phyloP scores from a whole-genome alignment of 208 protist species.

The Acanthamoeba triangularis region DNA sequence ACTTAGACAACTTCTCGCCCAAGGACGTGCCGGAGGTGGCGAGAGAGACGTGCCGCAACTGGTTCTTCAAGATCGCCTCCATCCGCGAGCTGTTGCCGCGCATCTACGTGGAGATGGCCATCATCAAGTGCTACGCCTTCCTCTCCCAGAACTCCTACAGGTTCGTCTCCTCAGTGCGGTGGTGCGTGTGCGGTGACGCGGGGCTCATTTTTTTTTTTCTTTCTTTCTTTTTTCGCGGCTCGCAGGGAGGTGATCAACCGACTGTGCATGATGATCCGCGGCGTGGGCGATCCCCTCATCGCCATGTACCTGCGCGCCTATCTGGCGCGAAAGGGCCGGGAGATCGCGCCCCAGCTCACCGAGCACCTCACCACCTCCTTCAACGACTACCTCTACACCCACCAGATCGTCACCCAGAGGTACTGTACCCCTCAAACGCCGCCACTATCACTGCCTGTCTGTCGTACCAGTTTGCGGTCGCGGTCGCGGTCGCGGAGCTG shows the following conservation, averaged over 20 bases:
- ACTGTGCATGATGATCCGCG: slow-evolving; percentile 89
- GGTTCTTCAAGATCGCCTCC: slow-evolving; percentile 95
- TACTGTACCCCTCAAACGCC: background rate
- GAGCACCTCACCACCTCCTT: slow-evolving; percentile 79
- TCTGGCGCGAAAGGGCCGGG: slow-evolving; percentile 88
- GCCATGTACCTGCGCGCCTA: slow-evolving; percentile 90
- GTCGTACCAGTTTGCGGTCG: background rate
- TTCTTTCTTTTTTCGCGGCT: background rate
- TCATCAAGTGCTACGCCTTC: slow-evolving; percentile 91
- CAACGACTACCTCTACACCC: slow-evolving; percentile 78
- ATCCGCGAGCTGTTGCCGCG: slow-evolving; percentile 94
- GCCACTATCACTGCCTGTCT: background rate
- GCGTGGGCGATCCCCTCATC: slow-evolving; percentile 93
- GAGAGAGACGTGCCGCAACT: slow-evolving; percentile 93
- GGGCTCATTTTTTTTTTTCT: background rate
- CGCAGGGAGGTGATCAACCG: slow-evolving; percentile 81
- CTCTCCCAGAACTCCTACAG: slow-evolving; percentile 81
- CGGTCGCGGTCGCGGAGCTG: background rate
- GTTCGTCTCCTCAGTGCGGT: background rate
- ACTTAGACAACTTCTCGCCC: slow-evolving; percentile 79
- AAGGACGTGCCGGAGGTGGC: slow-evolving; percentile 82
- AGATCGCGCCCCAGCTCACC: slow-evolving; percentile 83
- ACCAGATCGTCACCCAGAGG: slow-evolving; percentile 33
- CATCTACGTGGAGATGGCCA: slow-evolving; percentile 92
- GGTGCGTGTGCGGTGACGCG: background rate